These are phyloP conservation scores for Trichoderma gamsii DNA, from an alignment of 495 filamentous ascomycete species.

Conservation along the genomic window DNA sequence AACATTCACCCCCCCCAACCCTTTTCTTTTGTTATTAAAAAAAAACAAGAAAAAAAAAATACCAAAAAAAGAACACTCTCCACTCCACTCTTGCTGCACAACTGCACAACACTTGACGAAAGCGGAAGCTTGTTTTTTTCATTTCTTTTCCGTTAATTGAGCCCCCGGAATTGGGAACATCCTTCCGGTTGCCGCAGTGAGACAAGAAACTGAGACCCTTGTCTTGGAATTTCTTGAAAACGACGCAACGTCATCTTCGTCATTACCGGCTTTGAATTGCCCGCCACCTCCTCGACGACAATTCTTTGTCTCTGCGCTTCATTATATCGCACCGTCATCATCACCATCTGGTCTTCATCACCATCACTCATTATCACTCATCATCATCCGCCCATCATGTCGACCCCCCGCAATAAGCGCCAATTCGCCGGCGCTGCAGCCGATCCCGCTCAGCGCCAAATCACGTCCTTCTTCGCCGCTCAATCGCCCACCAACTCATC, in stretches of 20 bases:
- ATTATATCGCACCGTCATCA: neutral
- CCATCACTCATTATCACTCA: neutral
- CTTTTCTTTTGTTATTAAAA: neutral
- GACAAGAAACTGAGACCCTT: neutral
- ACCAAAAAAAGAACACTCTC: neutral
- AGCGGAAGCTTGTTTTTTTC: neutral
- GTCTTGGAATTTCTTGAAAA: neutral
- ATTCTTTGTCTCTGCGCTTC: neutral
- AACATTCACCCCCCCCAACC: neutral
- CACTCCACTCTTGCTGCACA: slow-evolving; percentile 9
- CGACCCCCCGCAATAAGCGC: slow-evolving; percentile 41
- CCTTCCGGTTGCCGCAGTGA: neutral
- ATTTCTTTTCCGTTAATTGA: neutral
- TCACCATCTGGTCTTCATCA: neutral
- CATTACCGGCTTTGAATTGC: neutral
- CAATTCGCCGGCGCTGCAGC: slow-evolving; percentile 46
- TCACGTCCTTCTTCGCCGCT: slow-evolving; percentile 43
- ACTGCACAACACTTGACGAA: neutral
- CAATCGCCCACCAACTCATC: slow-evolving; percentile 18
- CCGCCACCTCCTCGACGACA: neutral
- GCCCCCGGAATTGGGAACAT: neutral
- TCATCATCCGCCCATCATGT: slow-evolving; percentile 26
- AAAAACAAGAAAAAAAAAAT: neutral
- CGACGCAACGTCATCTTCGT: neutral
- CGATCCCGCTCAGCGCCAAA: slow-evolving; percentile 44